phyloP scores from a whole-genome alignment of 495 filamentous ascomycete species.

The Neurospora discreta region DNA sequence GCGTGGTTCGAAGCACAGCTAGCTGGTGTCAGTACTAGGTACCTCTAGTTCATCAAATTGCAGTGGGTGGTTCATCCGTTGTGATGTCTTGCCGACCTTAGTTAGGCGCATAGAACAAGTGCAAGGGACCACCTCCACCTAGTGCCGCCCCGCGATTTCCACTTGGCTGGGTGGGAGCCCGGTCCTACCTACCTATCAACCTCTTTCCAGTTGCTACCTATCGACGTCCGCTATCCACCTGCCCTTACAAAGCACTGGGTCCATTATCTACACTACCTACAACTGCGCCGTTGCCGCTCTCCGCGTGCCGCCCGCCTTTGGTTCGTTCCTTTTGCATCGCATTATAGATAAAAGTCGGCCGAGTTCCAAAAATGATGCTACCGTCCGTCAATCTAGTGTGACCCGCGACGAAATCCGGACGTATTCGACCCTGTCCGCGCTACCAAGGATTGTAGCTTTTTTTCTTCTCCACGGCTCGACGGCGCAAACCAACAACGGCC shows the following conservation, averaged over 20 bases:
- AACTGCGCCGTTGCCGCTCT: background rate
- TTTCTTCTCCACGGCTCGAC: background rate
- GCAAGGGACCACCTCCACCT: background rate
- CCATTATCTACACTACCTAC: background rate
- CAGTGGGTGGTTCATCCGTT: background rate
- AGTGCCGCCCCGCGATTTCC: background rate
- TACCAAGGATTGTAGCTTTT: background rate
- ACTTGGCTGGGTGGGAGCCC: background rate
- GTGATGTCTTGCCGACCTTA: background rate
- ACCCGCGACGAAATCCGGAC: background rate
- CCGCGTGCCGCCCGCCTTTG: background rate
- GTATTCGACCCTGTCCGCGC: background rate
- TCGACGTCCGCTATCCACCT: background rate
- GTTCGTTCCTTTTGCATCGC: background rate
- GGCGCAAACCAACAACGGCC: background rate
- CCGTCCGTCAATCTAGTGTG: background rate
- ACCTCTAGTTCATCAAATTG: too few species aligned
- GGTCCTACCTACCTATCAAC: background rate
- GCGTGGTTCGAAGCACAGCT: background rate
- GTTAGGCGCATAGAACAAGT: background rate
- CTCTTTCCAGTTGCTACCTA: background rate
- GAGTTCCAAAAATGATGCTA: background rate
- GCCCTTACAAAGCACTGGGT: background rate
- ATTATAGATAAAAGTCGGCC: background rate
- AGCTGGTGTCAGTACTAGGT: background rate